phyloP scores from a whole-genome alignment of 2,329 filamentous ascomycete species.

The Aspergillus viridinutans region DNA sequence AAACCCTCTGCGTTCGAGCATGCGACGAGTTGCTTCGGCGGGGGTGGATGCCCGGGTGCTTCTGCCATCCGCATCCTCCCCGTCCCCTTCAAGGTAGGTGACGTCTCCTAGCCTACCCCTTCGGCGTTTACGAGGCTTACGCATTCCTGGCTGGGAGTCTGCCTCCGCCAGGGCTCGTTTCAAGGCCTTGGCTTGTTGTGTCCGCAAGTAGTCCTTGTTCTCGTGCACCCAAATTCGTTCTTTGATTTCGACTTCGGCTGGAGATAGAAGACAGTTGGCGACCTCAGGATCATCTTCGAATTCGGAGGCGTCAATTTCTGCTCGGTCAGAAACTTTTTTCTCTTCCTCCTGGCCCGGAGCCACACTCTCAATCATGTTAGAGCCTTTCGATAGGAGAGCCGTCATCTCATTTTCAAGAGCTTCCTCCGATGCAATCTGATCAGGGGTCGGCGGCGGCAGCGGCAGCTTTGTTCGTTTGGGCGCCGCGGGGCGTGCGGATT shows the following conservation, averaged over 20 bases:
- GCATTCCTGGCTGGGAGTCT: slow-evolving; percentile 34
- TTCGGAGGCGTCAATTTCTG: slow-evolving; percentile 70
- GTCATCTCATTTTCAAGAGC: slow-evolving; percentile 66
- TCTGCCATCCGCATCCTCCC: slow-evolving; percentile 60
- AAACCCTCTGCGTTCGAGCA: slow-evolving; percentile 64
- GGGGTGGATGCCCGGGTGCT: slow-evolving; percentile 63
- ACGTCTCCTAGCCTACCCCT: slow-evolving; percentile 46
- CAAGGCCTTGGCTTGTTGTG: slow-evolving; percentile 78
- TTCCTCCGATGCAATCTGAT: slow-evolving; percentile 57
- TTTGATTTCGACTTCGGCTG: slow-evolving; percentile 73
- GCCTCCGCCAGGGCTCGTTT: slow-evolving; percentile 62
- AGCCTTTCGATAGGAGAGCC: slow-evolving; percentile 53
- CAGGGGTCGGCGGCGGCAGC: slow-evolving; percentile 53
- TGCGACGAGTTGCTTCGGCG: slow-evolving; percentile 64
- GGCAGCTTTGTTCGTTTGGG: slow-evolving; percentile 35
- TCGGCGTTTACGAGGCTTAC: slow-evolving; percentile 49
- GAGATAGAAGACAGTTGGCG: slow-evolving; percentile 67
- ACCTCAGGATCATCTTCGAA: slow-evolving; percentile 91
- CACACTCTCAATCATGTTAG: slow-evolving; percentile 32
- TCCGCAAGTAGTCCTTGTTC: slow-evolving; percentile 89
- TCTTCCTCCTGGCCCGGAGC: slow-evolving; percentile 10
- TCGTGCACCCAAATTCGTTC: slow-evolving; percentile 91
- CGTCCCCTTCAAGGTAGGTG: slow-evolving; percentile 42
- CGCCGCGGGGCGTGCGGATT: slow-evolving; percentile 28
- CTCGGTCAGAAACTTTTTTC: slow-evolving; percentile 50